Conservation (phyloP, 2,329 filamentous ascomycete species). For the Metarhizium sp. region DNA sequence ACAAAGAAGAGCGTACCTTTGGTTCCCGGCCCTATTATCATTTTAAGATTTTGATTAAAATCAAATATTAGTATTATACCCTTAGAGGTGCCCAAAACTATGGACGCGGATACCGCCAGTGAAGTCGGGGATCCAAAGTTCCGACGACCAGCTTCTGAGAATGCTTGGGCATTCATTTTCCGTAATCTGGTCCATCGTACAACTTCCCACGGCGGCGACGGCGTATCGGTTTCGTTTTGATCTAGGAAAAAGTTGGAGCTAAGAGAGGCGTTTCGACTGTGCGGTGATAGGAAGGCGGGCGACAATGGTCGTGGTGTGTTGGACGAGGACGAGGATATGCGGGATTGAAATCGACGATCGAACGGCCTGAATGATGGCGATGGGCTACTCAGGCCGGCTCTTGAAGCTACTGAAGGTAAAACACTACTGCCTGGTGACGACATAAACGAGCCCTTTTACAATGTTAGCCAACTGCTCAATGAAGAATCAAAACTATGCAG, state of each 20-base stretch:
- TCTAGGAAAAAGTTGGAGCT: conserved; percentile 59
- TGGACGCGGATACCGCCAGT: conserved; percentile 76
- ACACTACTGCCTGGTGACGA: conserved; percentile 67
- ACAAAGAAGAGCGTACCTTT: conserved; percentile 50
- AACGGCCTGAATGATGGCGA: conserved; percentile 86
- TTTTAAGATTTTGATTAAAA: conserved; percentile 90
- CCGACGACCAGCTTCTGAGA: conserved; percentile 84
- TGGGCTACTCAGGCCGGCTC: conserved; percentile 56
- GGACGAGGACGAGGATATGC: conserved; percentile 51
- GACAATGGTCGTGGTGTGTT: conserved; percentile 61
- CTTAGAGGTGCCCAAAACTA: conserved; percentile 87
- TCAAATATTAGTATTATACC: conserved; percentile 94
- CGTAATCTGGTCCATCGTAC: conserved; percentile 90
- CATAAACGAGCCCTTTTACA: conserved; percentile 45
- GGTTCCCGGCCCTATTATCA: conserved; percentile 86
- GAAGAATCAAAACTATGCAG: background rate
- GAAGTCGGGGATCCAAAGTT: conserved; percentile 91
- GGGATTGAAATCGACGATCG: conserved; percentile 86
- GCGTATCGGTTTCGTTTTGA: conserved; percentile 56
- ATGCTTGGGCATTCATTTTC: conserved; percentile 81
- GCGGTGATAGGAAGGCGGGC: conserved; percentile 64
- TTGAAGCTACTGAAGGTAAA: conserved; percentile 58
- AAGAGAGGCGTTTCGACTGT: conserved; percentile 74
- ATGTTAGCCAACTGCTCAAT: conserved; percentile 15
- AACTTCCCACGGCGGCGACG: conserved; percentile 87